Base-by-base conservation (phyloP, 2,329 filamentous ascomycete species). In the Stagonosporopsis chrysanthemi region DNA sequence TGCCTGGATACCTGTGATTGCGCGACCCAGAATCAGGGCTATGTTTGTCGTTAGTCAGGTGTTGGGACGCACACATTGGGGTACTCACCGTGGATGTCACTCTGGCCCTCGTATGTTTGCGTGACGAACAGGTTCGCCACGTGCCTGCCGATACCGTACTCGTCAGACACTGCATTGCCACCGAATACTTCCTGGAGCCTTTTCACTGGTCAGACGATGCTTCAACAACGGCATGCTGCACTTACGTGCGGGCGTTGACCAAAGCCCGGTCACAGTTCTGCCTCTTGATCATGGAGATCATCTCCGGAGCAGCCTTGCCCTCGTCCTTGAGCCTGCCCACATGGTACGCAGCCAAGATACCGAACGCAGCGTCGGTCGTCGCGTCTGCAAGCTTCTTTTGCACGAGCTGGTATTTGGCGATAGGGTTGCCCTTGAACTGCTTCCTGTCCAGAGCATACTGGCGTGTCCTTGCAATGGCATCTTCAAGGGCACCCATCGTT, bases 371-470 rank as follows among this genome's bases (percentile, higher is more conserved):
- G 76, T 99, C 95, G 0, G 94, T 97, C 4, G 86, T 83, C 1
- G 95, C 95, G 76, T 99, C 95, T 0, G 94, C 90, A 61, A 99
- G 83, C 82, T 99, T 99, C 86, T 97, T 97, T 83, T 99, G 95
- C 49, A 99, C 86, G 14, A 99, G 87, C 81, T 99, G 95, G 75
- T 99, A 99, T 76, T 91, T 96, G 38, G 94, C 95, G 50, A 99
- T 83, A 0, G 94, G 93, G 77, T 98, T 98, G 46, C 88, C 88
- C 81, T 96, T 96, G 85, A 99, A 99, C 77, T 99, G 95, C 79
- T 90, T 94, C 63, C 95, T 85, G 77, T 97, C 93, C 47, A 99
- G 80, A n/a, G 93, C 87, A 75, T 99, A 99, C 12, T 88, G 87
- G 61, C 94, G 84, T 3, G 95, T 87, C 47, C 93, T 86, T 17